Conservation (phyloP, 441 rosid genomes). For the Manihot esculenta region DNA sequence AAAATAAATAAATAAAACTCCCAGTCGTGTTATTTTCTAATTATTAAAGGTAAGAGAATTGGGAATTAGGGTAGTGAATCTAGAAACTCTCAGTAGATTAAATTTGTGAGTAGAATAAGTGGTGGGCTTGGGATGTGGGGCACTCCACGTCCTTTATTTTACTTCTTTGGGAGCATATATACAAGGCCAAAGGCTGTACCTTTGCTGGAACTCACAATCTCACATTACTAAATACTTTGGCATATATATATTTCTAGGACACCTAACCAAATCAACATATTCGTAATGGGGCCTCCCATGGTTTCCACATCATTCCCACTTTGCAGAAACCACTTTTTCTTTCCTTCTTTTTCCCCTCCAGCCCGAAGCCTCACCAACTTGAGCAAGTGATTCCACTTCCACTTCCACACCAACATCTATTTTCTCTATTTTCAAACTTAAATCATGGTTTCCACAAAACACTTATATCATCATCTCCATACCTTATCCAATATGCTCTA, state of each 20-base stretch:
- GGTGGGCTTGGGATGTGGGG: too few relatives aligned
- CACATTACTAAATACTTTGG: too few relatives aligned
- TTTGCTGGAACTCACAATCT: background rate
- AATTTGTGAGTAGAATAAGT: too few relatives aligned
- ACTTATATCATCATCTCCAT: too few relatives aligned
- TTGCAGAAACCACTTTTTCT: conserved; percentile 1
- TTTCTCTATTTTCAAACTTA: background rate
- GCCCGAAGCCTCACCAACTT: background rate
- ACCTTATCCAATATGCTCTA: background rate
- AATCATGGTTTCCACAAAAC: background rate
- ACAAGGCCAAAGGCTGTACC: conserved; percentile 19
- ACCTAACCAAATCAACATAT: conserved; percentile 21
- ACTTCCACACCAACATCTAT: background rate
- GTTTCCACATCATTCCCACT: conserved; percentile 18
- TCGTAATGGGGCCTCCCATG: conserved; percentile 8
- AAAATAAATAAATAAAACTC: too few relatives aligned
- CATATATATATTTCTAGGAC: conserved; percentile 13
- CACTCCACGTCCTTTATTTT: conserved; percentile 13
- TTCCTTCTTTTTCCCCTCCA: background rate
- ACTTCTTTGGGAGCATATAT: conserved; percentile 4
- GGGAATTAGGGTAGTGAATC: too few relatives aligned
- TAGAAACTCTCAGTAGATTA: too few relatives aligned
- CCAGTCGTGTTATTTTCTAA: too few relatives aligned
- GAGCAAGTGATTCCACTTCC: background rate
- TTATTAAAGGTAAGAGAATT: too few relatives aligned